Conservation (phyloP, 2,329 filamentous ascomycete genomes). For the Colletotrichum spaethianum region DNA sequence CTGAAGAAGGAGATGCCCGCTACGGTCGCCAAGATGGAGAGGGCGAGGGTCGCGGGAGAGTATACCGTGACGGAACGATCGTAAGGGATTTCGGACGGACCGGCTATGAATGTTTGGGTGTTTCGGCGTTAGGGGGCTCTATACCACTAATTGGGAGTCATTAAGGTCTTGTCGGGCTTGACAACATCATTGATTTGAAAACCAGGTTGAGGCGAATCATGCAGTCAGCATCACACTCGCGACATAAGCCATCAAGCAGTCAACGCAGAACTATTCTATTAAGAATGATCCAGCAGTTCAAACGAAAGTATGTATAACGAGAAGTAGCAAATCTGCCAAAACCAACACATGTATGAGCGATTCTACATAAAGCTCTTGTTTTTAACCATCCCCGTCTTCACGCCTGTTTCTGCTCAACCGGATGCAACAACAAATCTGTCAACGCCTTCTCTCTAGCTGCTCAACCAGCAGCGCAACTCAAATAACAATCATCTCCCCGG, state of each 20-base stretch:
- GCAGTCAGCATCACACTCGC: not conserved
- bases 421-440: slow-evolving; percentile 33
- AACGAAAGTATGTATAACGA: slow-evolving; percentile 37
- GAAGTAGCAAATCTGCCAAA: slow-evolving; percentile 12
- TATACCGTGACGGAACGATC: slow-evolving; percentile 65
- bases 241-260: too few relatives aligned
- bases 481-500: slow-evolving; percentile 17
- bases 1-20: slow-evolving; percentile 74
- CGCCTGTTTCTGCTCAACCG: slow-evolving; percentile 8
- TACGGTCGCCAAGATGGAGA: slow-evolving; percentile 75
- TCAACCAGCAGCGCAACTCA: slow-evolving; percentile 36
- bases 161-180: not conserved
- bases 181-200: not conserved
- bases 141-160: slow-evolving; percentile 19
- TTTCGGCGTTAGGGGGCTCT: slow-evolving; percentile 21
- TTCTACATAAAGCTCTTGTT: slow-evolving; percentile 37
- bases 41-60: slow-evolving; percentile 71
- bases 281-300: not conserved
- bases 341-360: slow-evolving; percentile 26
- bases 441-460: slow-evolving; percentile 40
- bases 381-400: slow-evolving; percentile 27
- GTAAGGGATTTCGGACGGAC: slow-evolving; percentile 4
- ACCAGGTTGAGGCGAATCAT: too few relatives aligned
- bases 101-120: not conserved
- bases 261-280: not conserved